phyloP scores from a whole-genome alignment of 108 stramenopile species.

The Skeletonema grethae region DNA sequence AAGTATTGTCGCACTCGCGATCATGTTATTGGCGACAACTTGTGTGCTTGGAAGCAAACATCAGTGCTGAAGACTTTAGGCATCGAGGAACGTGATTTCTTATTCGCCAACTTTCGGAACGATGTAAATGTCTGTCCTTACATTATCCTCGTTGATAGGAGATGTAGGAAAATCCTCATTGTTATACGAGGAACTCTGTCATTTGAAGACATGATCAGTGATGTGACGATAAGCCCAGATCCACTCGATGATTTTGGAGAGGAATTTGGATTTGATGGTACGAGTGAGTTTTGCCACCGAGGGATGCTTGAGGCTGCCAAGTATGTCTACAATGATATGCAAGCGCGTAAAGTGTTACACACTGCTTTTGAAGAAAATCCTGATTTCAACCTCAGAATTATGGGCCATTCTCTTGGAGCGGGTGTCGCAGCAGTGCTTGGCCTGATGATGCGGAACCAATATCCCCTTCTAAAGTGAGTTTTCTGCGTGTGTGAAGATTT shows the following conservation, averaged over 20 bases:
- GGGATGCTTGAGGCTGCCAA: constrained; percentile 83
- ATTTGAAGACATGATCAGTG: constrained; percentile 93
- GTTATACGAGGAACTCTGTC: constrained; percentile 94
- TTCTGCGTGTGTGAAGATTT: no score
- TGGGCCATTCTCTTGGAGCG: constrained; percentile 94
- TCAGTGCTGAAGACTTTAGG: constrained; percentile 70
- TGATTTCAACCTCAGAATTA: constrained; percentile 74
- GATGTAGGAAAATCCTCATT: constrained; percentile 82
- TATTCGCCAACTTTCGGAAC: constrained; percentile 88
- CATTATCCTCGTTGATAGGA: not conserved
- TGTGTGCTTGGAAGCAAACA: constrained; percentile 72
- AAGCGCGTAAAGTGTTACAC: constrained; percentile 63
- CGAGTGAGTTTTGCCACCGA: constrained; percentile 78
- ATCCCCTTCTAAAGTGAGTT: constrained; percentile 56
- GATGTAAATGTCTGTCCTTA: constrained; percentile 21
- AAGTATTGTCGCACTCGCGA: constrained; percentile 17
- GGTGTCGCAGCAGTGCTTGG: constrained; percentile 84
- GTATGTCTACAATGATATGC: constrained; percentile 83
- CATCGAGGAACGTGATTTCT: constrained; percentile 78
- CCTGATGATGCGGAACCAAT: constrained; percentile 74
- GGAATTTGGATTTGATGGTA: constrained; percentile 74
- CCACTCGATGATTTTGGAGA: constrained; percentile 70
- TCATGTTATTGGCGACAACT: constrained; percentile 61
- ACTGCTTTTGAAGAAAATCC: constrained; percentile 52
- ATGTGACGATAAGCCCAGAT: constrained; percentile 84